A percentile compares a stretch with the other conserved stretches of the same genome.
Conservation (phyloP, 495 filamentous ascomycete species). For the Annulohypoxylon moriforme region DNA sequence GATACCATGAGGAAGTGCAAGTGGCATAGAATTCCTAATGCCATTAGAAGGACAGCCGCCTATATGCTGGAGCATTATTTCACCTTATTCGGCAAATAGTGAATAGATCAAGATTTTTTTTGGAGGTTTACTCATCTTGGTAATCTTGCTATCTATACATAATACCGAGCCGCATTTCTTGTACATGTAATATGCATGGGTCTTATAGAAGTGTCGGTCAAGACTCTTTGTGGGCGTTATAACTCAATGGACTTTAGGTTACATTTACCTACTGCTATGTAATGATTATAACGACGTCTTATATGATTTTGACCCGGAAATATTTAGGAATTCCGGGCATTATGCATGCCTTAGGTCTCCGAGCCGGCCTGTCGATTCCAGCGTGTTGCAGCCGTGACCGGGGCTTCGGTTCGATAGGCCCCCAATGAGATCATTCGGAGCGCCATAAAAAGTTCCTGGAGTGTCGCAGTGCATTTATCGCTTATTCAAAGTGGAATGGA, state of each 20-base stretch:
- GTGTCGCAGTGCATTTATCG: background rate
- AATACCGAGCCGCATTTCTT: background rate
- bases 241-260: background rate
- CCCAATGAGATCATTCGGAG: slow-evolving; percentile 17
- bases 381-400: slow-evolving; percentile 20
- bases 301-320: slow-evolving; percentile 2
- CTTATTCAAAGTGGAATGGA: slow-evolving; percentile 17
- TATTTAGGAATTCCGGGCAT: slow-evolving; percentile 3
- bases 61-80: slow-evolving; percentile 1
- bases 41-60: slow-evolving; percentile 1
- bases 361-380: slow-evolving; percentile 21
- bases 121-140: background rate
- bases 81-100: background rate
- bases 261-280: background rate
- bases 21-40: background rate
- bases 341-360: slow-evolving; percentile 9
- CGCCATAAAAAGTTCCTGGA: slow-evolving; percentile 17
- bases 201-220: slow-evolving; percentile 16
- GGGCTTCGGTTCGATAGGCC: background rate
- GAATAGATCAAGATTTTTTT: background rate
- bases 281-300: background rate
- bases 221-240: background rate
- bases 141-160: background rate
- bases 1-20: slow-evolving; percentile 21
- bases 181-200: background rate